Conservation (phyloP, 2,329 filamentous ascomycete species). For the Fusarium graminum region DNA sequence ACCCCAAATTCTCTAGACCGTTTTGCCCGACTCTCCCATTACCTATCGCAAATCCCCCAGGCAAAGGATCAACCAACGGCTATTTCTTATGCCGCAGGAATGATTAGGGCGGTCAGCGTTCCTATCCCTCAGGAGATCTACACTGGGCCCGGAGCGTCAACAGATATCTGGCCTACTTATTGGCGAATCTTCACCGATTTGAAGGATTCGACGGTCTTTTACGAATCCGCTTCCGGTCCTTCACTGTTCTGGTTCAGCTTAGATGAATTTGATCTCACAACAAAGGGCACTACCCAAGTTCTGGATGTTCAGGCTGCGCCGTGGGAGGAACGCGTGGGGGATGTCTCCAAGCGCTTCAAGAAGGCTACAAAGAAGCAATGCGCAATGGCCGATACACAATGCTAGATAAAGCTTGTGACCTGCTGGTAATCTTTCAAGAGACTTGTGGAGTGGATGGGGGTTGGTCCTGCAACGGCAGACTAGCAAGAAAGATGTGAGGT, state of each 20-base stretch:
- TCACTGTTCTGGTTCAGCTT: conserved; percentile 1
- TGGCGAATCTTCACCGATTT: neutral
- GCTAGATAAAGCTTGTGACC: neutral
- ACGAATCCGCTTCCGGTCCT: conserved; percentile 2
- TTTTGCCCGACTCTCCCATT: neutral
- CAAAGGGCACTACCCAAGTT: neutral
- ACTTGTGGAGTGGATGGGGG: no score
- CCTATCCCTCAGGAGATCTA: neutral
- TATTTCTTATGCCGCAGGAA: neutral
- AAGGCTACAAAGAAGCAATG: conserved; percentile 3
- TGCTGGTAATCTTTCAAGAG: no score
- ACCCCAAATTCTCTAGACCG: neutral
- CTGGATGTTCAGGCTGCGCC: conserved; percentile 2
- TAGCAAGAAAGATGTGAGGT: no score
- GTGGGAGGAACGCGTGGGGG: neutral
- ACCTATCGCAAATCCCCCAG: neutral
- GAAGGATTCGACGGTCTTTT: neutral
- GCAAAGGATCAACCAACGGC: neutral
- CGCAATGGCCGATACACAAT: neutral
- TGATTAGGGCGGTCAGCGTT: conserved; percentile 2
- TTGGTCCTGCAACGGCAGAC: no score
- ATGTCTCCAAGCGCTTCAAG: conserved; percentile 3
- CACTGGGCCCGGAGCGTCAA: no score
- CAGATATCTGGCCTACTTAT: neutral
- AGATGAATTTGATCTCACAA: neutral